Evolutionary conservation across 768 basidiomycete genomes (phyloP).

Genomic region (Pholiota molesta): DNA sequence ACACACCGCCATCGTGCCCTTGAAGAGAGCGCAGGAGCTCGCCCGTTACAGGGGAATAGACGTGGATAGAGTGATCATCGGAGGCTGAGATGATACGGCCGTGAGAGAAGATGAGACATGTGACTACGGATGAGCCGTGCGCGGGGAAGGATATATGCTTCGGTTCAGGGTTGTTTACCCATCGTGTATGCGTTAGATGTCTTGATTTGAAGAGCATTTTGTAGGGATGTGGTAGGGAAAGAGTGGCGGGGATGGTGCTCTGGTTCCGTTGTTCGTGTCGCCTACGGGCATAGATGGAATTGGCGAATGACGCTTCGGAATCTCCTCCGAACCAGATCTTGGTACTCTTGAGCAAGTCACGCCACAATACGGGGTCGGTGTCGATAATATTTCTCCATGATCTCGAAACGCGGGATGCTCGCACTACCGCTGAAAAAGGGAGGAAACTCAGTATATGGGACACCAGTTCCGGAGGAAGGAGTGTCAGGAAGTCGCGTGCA

Average conservation of each 20-base stretch:
- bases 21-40: slow-evolving; percentile 71
- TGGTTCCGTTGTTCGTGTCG: slow-evolving; percentile 40
- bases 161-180: slow-evolving; percentile 74
- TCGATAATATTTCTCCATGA: slow-evolving; percentile 94
- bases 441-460: slow-evolving; percentile 87
- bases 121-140: slow-evolving; percentile 90
- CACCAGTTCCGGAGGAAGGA: slow-evolving; percentile 90
- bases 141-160: slow-evolving; percentile 85
- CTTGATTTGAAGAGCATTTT: slow-evolving; percentile 94
- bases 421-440: slow-evolving; percentile 79
- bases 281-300: slow-evolving; percentile 67
- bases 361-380: slow-evolving; percentile 86
- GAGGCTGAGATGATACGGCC: slow-evolving; percentile 96
- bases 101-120: slow-evolving; percentile 92
- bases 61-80: slow-evolving; percentile 95
- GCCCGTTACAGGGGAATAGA: slow-evolving; percentile 89
- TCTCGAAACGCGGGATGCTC: slow-evolving; percentile 86
- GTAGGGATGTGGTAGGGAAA: slow-evolving; percentile 83
- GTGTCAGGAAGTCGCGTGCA: slow-evolving; percentile 91
- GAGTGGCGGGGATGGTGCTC: slow-evolving; percentile 41
- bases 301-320: slow-evolving; percentile 80
- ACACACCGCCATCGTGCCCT: slow-evolving; percentile 95
- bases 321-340: slow-evolving; percentile 90
- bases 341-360: slow-evolving; percentile 79
- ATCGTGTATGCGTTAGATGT: slow-evolving; percentile 75